A percentile compares a stretch with the other conserved stretches of the same genome.
phyloP scores from a whole-genome alignment of 1,284 basidiomycete species.

The Microbotryum violaceum region DNA sequence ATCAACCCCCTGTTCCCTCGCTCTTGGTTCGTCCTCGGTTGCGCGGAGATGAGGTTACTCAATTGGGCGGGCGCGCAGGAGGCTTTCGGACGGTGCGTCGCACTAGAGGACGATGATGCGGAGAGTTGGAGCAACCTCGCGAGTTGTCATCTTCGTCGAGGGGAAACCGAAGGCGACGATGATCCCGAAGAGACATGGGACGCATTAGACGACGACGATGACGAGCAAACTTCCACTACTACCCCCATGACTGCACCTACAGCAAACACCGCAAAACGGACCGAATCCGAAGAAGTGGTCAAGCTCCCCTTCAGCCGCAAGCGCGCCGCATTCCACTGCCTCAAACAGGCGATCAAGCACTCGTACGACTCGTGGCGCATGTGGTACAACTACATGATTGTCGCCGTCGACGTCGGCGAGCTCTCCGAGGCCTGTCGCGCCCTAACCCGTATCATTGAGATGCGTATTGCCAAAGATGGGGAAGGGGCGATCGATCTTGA shows the following conservation, averaged over 20 bases:
- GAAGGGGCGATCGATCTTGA: constrained; percentile 65
- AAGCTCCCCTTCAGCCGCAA: constrained; percentile 45
- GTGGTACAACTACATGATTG: constrained; percentile 97
- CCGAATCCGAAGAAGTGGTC: constrained; percentile 26
- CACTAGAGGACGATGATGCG: constrained; percentile 88
- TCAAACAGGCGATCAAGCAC: constrained; percentile 77
- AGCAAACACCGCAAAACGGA: not conserved
- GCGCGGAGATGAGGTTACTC: constrained; percentile 70
- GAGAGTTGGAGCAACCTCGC: constrained; percentile 99
- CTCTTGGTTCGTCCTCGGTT: constrained; percentile 94
- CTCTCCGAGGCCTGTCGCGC: constrained; percentile 80
- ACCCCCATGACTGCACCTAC: too few species aligned
- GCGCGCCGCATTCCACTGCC: constrained; percentile 84
- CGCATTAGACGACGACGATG: constrained; percentile 6
- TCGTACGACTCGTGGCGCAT: constrained; percentile 91
- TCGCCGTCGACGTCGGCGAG: constrained; percentile 87
- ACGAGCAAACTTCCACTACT: not conserved
- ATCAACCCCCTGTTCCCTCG: constrained; percentile 84
- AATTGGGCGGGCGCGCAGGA: constrained; percentile 75
- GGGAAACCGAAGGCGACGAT: constrained; percentile 41
- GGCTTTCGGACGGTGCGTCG: constrained; percentile 76
- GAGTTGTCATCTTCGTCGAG: constrained; percentile 81
- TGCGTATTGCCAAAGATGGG: constrained; percentile 59
- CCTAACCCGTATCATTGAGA: constrained; percentile 71
- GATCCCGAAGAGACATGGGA: constrained; percentile 7